Base-by-base conservation (phyloP, 2,329 filamentous ascomycete species). In the Phoma sp. region DNA sequence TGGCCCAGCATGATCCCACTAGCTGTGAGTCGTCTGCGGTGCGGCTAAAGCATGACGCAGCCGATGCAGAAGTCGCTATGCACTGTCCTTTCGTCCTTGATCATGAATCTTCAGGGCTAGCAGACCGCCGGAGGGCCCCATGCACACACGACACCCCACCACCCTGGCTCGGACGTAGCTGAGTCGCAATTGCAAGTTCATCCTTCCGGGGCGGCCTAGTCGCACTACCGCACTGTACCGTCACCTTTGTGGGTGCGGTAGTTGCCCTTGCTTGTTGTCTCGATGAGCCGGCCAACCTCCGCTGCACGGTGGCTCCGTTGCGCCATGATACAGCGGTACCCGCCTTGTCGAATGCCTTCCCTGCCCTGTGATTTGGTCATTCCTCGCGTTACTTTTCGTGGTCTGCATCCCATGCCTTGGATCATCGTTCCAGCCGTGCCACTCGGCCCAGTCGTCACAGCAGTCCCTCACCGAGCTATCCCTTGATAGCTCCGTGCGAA, bases 311-410 rank as follows among this genome's bases (percentile, higher is more conserved):
- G 70, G 53, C 67, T 69, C 66, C 67, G 68, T 74, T 74, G 72
- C 72, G 71, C 72, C 71, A 74, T 74, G 71, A 69, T 74, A 73
- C 72, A 70, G 70, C 50, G 59, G 61, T 63, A 73, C 71, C 70
- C 70, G 71, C 71, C 63, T 64, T 61, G 63, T 64, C 59, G 53
- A 63, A 51, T 57, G 45, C 50, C 59, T 56, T 59, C 57, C 61
- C 58, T 58, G 61, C 52, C 68, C 61, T 70, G 61, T 70, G 67
- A 73, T 73, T 74, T 64, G 68, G 48, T 64, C 66, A 63, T 59
- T 59, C 46, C 59, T 65, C 64, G 61, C 61, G 56, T 71, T 70
- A 66, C 65, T 73, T 69, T 70, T 71, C 67, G 63, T 66, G 55
- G 64, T 62, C 64, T 70, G 64, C 66, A 62, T 67, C 60, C 64